These are phyloP conservation scores for Cornus florida DNA, from an alignment of 148 eudicot genomes.

Conservation along the genomic window DNA sequence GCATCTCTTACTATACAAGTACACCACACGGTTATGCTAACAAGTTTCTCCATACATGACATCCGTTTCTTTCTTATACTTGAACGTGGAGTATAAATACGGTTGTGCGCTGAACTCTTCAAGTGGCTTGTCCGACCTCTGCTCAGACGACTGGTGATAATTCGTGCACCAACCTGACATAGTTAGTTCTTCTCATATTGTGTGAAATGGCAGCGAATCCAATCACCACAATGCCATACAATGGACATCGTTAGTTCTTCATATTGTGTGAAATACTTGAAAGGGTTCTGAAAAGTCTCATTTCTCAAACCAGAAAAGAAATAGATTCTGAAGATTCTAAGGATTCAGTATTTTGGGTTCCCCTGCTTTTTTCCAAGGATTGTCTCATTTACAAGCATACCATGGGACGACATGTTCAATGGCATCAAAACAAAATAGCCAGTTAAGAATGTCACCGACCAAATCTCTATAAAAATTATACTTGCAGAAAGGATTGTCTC, in stretches of 20 bases:
- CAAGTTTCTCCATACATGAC: not conserved
- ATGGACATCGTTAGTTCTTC: not conserved
- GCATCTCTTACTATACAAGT: slow-evolving; percentile 3
- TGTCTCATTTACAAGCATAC: no score
- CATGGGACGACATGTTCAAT: no score
- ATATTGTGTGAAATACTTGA: not conserved
- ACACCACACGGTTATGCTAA: not conserved
- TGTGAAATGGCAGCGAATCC: not conserved
- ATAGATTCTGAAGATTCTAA: not conserved
- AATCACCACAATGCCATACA: not conserved
- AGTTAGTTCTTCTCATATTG: no score
- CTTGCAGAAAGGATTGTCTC: no score
- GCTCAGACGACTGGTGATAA: no score
- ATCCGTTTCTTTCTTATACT: not conserved
- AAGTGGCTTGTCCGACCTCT: not conserved
- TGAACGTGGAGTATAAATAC: not conserved
- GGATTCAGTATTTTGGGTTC: not conserved
- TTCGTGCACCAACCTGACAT: not conserved
- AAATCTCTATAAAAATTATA: no score
- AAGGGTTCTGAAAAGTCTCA: not conserved
- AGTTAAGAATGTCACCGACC: no score
- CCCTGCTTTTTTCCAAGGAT: no score
- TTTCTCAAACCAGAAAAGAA: not conserved
- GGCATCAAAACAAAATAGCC: no score
- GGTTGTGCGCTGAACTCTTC: not conserved